Evolutionary conservation across 2,329 filamentous ascomycete genomes (phyloP).

Genomic region (Ceratocystis harringtonii): DNA sequence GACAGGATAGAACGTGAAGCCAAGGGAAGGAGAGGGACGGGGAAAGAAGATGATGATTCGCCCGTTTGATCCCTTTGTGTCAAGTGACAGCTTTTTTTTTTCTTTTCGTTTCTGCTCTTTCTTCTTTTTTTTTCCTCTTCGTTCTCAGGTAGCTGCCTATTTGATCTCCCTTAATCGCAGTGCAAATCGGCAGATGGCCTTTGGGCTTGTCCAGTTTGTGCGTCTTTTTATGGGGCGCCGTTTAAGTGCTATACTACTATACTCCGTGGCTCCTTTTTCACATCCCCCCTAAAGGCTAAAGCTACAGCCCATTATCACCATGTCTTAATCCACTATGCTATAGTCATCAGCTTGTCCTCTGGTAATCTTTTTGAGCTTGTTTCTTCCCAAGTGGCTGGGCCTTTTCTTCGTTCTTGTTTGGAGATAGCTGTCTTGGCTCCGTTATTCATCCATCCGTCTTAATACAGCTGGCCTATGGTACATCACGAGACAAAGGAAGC

Average conservation of each 20-base stretch:
- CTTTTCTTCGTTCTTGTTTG: background rate
- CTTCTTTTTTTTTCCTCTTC: background rate
- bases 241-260: background rate
- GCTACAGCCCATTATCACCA: background rate
- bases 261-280: background rate
- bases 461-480: background rate
- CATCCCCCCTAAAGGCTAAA: background rate
- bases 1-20: background rate
- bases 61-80: too few species aligned
- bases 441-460: background rate
- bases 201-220: background rate
- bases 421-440: background rate
- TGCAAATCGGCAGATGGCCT: background rate
- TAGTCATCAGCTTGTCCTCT: background rate
- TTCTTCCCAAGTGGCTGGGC: background rate
- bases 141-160: background rate
- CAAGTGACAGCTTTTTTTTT: background rate
- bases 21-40: background rate
- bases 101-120: background rate
- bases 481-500: background rate
- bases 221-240: background rate
- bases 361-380: background rate
- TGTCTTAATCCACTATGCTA: constrained; percentile 1
- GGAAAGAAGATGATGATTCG: background rate
- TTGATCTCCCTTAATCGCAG: background rate